Conservation (phyloP, 441 rosid species). For the Pelargonium citronellum region DNA sequence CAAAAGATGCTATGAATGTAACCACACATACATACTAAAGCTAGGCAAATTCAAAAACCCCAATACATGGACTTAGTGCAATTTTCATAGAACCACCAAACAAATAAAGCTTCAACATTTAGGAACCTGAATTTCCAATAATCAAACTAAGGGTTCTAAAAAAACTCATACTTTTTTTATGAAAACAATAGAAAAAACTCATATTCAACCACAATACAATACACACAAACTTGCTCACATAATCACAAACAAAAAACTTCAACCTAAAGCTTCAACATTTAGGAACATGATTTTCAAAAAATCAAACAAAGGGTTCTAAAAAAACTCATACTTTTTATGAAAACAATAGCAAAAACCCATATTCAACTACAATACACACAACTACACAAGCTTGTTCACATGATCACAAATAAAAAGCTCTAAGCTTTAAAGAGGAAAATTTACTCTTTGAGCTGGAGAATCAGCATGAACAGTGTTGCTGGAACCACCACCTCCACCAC, state of each 20-base stretch:
- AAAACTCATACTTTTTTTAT: not conserved
- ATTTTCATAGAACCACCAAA: not conserved
- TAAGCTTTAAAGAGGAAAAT: not conserved
- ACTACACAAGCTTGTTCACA: not conserved
- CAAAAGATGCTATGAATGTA: not conserved
- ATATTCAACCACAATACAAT: constrained; percentile 1
- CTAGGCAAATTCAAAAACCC: not conserved
- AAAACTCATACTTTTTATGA: no score
- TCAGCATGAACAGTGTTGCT: constrained; percentile 19
- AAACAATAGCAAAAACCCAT: not conserved
- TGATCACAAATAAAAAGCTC: not conserved
- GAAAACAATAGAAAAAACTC: not conserved
- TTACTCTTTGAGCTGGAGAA: constrained; percentile 32
- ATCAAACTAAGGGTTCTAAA: not conserved
- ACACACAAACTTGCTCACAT: not conserved
- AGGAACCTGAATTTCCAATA: not conserved
- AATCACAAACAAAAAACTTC: not conserved
- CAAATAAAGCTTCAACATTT: constrained; percentile 1
- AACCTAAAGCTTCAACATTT: not conserved
- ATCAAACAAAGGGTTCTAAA: not conserved
- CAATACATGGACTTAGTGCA: not conserved
- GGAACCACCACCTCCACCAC: not conserved
- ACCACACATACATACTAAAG: not conserved
- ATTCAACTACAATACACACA: constrained; percentile 1
- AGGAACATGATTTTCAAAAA: not conserved